These are phyloP conservation scores for Cudoniella acicularis DNA, from an alignment of 495 filamentous ascomycete species.

Conservation along the genomic window DNA sequence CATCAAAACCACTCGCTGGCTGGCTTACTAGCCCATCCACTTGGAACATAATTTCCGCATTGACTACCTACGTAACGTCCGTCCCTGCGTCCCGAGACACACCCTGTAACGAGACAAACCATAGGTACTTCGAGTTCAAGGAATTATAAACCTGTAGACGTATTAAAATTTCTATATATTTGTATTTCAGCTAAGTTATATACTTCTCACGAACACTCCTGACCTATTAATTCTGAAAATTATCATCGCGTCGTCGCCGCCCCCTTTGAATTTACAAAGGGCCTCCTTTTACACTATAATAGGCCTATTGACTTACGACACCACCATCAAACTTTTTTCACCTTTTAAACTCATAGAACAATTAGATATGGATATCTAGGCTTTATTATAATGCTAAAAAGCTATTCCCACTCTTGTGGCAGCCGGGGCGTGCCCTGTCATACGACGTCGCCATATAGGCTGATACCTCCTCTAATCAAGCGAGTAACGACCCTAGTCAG, in stretches of 20 bases:
- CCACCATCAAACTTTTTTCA: not conserved
- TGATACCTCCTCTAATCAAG: not conserved
- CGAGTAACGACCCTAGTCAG: not conserved
- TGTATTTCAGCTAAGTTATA: constrained; percentile 10
- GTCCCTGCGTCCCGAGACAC: not conserved
- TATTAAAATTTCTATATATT: constrained; percentile 9
- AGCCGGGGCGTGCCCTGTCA: not conserved
- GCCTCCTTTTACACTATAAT: not conserved
- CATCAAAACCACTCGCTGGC: no score
- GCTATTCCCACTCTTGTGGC: not conserved
- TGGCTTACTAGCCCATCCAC: no score
- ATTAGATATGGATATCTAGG: not conserved
- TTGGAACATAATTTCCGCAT: no score
- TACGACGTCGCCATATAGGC: not conserved
- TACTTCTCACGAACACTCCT: constrained; percentile 11
- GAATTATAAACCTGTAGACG: constrained; percentile 2
- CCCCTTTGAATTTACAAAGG: not conserved
- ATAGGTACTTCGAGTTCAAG: constrained; percentile 3
- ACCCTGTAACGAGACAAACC: not conserved
- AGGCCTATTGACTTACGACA: not conserved
- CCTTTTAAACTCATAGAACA: not conserved
- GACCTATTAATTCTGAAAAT: not conserved
- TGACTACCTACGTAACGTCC: no score
- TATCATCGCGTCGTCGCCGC: not conserved
- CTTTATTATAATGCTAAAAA: not conserved